A percentile compares a stretch with the other conserved stretches of the same genome.
These are phyloP conservation scores for Globisporangium perplexum DNA, from an alignment of 352 stramenopile species.

Conservation along the genomic window DNA sequence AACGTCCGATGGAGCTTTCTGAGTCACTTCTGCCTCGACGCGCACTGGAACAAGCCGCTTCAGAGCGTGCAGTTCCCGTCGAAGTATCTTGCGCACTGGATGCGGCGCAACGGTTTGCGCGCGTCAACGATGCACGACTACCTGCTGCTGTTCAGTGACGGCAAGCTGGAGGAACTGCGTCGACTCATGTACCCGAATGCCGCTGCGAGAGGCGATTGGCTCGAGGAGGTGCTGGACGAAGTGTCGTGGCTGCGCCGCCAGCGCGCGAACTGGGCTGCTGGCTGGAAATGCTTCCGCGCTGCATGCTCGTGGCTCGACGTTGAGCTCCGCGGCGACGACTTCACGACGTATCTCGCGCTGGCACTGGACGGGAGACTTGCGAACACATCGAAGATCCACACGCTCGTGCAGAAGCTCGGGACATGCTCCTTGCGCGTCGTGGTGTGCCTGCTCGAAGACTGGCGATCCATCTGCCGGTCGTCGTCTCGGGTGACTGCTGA, in stretches of 20 bases:
- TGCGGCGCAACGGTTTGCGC: constrained; percentile 8
- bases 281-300: constrained; percentile 64
- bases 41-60: constrained; percentile 20
- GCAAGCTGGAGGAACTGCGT: constrained; percentile 15
- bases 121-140: constrained; percentile 17
- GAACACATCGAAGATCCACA: constrained; percentile 21
- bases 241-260: constrained; percentile 19
- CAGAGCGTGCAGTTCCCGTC: constrained; percentile 10
- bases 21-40: constrained; percentile 29
- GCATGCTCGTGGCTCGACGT: constrained; percentile 58
- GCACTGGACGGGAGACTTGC: constrained; percentile 58
- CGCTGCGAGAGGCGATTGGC: constrained; percentile 17
- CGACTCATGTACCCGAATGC: constrained; percentile 4
- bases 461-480: constrained; percentile 18
- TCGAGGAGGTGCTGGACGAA: constrained; percentile 25
- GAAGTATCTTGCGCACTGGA: constrained; percentile 16
- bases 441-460: constrained; percentile 38
- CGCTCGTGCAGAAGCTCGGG: constrained; percentile 31
- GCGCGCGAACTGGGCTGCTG: constrained; percentile 37
- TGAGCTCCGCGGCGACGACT: constrained; percentile 18
- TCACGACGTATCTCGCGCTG: constrained; percentile 33
- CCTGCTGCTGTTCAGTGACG: constrained; percentile 28
- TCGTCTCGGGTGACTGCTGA: neutral
- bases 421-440: constrained; percentile 18
- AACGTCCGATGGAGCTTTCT: constrained; percentile 54